Conservation (phyloP, 768 basidiomycete species). For the Asterophora parasitica region DNA sequence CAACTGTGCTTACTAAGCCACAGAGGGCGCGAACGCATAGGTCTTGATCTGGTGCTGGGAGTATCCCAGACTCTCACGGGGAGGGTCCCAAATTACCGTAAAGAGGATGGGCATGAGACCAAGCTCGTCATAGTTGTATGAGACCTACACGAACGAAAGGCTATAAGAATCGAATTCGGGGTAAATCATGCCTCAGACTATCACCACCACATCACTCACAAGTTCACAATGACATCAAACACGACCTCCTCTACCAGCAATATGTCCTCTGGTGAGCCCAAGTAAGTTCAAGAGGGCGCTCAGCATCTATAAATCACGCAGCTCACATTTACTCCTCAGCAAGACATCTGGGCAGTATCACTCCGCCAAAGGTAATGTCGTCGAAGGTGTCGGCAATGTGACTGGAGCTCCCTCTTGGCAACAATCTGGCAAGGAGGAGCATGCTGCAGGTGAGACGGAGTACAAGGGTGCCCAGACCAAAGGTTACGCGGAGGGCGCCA, state of each 20-base stretch:
- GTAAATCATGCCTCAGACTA: no score
- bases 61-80: no score
- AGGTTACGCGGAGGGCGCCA: constrained; percentile 43
- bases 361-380: constrained; percentile 36
- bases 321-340: constrained; percentile 15
- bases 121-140: no score
- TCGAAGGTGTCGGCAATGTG: constrained; percentile 35
- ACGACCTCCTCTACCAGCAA: constrained; percentile 3
- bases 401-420: constrained; percentile 42
- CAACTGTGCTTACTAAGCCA: no score
- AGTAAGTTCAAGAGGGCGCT: neutral
- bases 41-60: no score
- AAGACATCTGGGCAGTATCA: constrained; percentile 40
- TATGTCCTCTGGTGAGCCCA: constrained; percentile 12
- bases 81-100: no score
- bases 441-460: constrained; percentile 44
- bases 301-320: neutral
- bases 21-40: no score
- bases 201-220: no score
- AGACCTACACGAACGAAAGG: no score
- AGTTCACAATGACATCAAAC: neutral
- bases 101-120: no score
- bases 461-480: constrained; percentile 43
- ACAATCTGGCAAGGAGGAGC: constrained; percentile 45
- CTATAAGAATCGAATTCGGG: no score